Conservation (phyloP, 2,329 filamentous ascomycete species). For the Zalaria sp. region DNA sequence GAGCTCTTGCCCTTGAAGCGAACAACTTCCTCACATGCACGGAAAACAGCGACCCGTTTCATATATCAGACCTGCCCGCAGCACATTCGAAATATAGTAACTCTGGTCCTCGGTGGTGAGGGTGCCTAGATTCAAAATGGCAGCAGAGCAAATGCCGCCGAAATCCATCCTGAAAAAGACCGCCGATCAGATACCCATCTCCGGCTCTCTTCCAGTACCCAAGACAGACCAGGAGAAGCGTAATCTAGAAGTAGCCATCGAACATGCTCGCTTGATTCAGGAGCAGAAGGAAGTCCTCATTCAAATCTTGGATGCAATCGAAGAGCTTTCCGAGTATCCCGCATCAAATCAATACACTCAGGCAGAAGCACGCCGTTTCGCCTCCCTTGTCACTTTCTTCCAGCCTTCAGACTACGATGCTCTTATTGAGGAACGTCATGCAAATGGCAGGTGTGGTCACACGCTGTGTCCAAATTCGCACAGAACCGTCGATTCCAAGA, state of each 20-base stretch:
- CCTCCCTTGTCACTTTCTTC: conserved; percentile 54
- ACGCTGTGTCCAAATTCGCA: conserved; percentile 58
- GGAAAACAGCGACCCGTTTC: too few species aligned
- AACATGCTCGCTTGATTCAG: conserved; percentile 73
- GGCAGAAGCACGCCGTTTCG: conserved; percentile 52
- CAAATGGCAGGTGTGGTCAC: conserved; percentile 72
- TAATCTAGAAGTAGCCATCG: conserved; percentile 53
- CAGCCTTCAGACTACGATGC: conserved; percentile 83
- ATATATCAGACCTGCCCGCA: too few species aligned
- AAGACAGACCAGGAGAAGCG: conserved; percentile 19
- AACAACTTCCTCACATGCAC: too few species aligned
- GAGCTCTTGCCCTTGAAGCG: too few species aligned
- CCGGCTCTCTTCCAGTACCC: conserved; percentile 1
- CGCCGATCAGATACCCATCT: conserved; percentile 9
- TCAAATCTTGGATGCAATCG: conserved; percentile 56
- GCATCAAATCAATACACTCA: conserved; percentile 33
- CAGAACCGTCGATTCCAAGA: conserved; percentile 31
- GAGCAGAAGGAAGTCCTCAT: conserved; percentile 66
- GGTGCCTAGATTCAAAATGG: neutral
- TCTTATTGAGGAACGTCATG: conserved; percentile 77
- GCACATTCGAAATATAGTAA: too few species aligned
- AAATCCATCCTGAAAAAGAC: conserved; percentile 33
- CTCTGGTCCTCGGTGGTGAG: too few species aligned
- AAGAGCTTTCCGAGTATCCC: conserved; percentile 55
- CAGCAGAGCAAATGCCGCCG: conserved; percentile 18